phyloP scores from a whole-genome alignment of 2,329 filamentous ascomycete genomes.

The Sclerotinia borealis region DNA sequence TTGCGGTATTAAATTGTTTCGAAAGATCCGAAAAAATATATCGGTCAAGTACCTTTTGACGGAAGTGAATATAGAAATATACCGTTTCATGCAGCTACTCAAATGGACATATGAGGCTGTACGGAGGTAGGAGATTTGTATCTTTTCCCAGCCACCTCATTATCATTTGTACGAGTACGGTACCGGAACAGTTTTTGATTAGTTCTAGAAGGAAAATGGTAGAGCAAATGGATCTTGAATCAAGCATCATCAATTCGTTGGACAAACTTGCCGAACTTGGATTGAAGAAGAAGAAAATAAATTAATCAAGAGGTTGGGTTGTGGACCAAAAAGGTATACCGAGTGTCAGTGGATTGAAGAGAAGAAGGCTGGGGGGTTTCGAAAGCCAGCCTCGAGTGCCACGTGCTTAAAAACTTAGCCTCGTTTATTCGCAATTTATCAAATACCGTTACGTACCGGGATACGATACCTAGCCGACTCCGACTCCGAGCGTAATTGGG shows the following conservation, averaged over 20 bases:
- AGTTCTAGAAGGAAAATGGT: background rate
- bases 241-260: background rate
- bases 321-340: background rate
- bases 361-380: too few relatives aligned
- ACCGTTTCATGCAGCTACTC: constrained; percentile 10
- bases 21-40: background rate
- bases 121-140: background rate
- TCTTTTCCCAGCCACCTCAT: constrained; percentile 12
- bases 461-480: too few relatives aligned
- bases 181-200: too few relatives aligned
- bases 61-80: background rate
- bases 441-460: too few relatives aligned
- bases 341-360: too few relatives aligned
- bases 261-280: too few relatives aligned
- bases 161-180: background rate
- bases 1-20: background rate
- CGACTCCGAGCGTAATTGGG: too few relatives aligned
- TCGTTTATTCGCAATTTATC: too few relatives aligned
- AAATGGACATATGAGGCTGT: constrained; percentile 2
- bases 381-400: too few relatives aligned
- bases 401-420: too few relatives aligned
- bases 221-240: background rate
- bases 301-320: constrained; percentile 13
- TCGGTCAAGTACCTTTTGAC: background rate
- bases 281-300: background rate